These are phyloP conservation scores for Pueraria montana DNA, from an alignment of 306 rosid species.

Conservation along the genomic window DNA sequence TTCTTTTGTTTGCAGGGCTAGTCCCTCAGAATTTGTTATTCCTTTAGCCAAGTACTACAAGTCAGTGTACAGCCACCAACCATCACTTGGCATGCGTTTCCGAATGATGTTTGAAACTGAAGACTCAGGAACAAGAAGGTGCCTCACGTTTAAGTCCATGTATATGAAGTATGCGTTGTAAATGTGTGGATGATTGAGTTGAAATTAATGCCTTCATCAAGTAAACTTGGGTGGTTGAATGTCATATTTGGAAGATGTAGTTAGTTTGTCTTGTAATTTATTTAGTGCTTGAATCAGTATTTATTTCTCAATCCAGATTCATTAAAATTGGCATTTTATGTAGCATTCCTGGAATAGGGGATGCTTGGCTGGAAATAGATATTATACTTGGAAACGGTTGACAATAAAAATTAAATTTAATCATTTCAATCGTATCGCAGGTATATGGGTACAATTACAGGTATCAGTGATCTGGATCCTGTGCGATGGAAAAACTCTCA, in stretches of 20 bases:
- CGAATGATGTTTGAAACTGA: conserved; percentile 99
- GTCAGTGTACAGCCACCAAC: conserved; percentile 91
- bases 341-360: conserved; percentile 4
- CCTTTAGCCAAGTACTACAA: conserved; percentile 97
- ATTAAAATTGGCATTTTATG: not conserved
- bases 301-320: conserved; percentile 27
- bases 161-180: not conserved
- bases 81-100: conserved; percentile 96
- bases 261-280: conserved; percentile 15
- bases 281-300: conserved; percentile 8
- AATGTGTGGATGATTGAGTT: conserved; percentile 14
- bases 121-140: conserved; percentile 99
- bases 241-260: conserved; percentile 27
- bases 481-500: conserved; percentile 96
- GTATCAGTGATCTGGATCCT: conserved; percentile 91
- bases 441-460: conserved; percentile 97
- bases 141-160: conserved; percentile 44
- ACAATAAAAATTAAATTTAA: not conserved
- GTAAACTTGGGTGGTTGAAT: conserved; percentile 29
- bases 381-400: conserved; percentile 26
- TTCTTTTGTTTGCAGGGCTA: conserved; percentile 75
- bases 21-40: conserved; percentile 98
- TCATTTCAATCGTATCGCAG: conserved; percentile 59
- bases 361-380: conserved; percentile 5
- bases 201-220: conserved; percentile 23